A percentile compares a stretch with the other conserved stretches of the same genome.
These are phyloP conservation scores for Cordyceps militaris DNA, from an alignment of 2,329 filamentous ascomycete species.

Conservation along the genomic window DNA sequence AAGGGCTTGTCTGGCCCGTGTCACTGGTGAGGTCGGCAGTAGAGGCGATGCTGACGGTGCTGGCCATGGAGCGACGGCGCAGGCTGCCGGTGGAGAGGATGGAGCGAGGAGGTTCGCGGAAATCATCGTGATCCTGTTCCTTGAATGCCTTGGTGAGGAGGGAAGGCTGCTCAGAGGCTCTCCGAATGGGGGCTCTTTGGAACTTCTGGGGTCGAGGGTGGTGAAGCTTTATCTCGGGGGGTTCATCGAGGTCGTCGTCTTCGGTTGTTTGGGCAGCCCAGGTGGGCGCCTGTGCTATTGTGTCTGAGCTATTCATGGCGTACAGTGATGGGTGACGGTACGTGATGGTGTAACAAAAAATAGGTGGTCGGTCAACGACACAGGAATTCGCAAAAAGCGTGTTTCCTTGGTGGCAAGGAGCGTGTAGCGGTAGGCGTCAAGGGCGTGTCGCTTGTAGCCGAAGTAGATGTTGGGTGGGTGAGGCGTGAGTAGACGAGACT, in stretches of 20 bases:
- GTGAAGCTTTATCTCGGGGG: conserved; percentile 55
- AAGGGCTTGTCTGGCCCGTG: conserved; percentile 81
- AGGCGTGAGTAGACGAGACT: conserved; percentile 18
- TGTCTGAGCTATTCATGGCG: conserved; percentile 30
- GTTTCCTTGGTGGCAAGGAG: conserved; percentile 4
- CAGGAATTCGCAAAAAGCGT: conserved; percentile 2
- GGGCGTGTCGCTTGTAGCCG: neutral
- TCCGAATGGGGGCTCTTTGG: conserved; percentile 40
- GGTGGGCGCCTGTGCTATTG: conserved; percentile 22
- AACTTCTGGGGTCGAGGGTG: conserved; percentile 30
- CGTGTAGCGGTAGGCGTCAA: neutral
- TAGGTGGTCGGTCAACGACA: conserved; percentile 12
- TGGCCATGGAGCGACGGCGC: conserved; percentile 62
- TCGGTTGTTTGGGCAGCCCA: conserved; percentile 38
- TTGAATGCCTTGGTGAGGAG: conserved; percentile 81
- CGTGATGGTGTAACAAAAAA: neutral
- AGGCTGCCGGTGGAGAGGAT: conserved; percentile 24
- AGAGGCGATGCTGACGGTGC: conserved; percentile 72
- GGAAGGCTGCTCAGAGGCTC: conserved; percentile 59
- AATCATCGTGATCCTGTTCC: conserved; percentile 23
- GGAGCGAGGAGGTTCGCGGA: conserved; percentile 20
- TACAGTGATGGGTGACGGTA: conserved; percentile 18
- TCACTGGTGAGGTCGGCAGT: conserved; percentile 94
- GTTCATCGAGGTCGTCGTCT: conserved; percentile 82
- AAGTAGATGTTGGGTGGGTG: conserved; percentile 6